Evolutionary conservation across 169 alveolate species (phyloP).

Genomic region (Plasmodium vivax): DNA sequence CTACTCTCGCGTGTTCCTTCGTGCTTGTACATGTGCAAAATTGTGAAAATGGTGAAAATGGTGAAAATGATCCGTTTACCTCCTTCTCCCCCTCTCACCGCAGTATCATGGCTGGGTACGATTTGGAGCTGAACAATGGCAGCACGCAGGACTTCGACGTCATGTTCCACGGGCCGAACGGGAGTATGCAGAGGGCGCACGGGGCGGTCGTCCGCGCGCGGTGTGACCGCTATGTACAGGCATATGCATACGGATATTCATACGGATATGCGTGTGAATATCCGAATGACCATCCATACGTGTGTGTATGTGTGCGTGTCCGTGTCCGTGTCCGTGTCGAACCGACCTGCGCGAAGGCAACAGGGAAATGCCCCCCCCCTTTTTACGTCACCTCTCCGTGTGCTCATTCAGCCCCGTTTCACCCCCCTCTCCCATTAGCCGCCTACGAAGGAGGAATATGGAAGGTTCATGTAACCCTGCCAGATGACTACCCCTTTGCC

Average conservation of each 20-base stretch:
- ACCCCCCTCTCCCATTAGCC: constrained; percentile 76
- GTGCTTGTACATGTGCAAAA: not conserved
- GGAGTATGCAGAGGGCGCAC: constrained; percentile 74
- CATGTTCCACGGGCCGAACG: constrained; percentile 86
- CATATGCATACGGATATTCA: not conserved
- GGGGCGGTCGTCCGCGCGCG: not conserved
- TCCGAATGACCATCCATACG: not conserved
- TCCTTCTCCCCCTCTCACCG: not conserved
- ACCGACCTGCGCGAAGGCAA: not conserved
- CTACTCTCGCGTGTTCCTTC: not conserved
- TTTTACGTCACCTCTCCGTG: not conserved
- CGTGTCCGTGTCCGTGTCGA: not conserved
- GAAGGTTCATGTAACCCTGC: constrained; percentile 93
- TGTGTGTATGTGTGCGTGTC: not conserved
- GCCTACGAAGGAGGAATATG: constrained; percentile 91
- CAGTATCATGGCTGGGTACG: constrained; percentile 87
- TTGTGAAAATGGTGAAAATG: not conserved
- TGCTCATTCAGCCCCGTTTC: not conserved
- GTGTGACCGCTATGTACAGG: not conserved
- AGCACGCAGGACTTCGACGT: constrained; percentile 86
- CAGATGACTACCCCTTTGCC: constrained; percentile 97
- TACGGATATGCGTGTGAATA: not conserved
- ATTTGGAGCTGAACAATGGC: constrained; percentile 84
- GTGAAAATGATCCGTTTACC: not conserved
- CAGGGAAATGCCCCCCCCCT: too few species aligned